These are phyloP conservation scores for Thelonectria rubi DNA, from an alignment of 2,329 filamentous ascomycete genomes.

Conservation along the genomic window DNA sequence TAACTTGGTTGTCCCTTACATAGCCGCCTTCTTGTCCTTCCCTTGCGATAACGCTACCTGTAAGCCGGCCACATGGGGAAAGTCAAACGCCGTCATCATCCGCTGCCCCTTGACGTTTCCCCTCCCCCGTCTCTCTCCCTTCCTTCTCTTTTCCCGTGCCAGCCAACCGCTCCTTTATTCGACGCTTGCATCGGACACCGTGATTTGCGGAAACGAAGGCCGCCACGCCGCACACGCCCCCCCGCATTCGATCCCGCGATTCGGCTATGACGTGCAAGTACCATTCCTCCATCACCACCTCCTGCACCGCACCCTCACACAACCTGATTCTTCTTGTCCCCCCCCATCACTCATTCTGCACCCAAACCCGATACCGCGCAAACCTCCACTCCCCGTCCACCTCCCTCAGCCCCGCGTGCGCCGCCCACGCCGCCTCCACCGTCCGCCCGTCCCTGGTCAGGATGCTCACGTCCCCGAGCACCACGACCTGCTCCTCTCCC, in stretches of 20 bases:
- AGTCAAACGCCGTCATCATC: neutral
- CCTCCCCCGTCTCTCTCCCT: neutral
- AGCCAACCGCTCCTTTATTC: conserved; percentile 17
- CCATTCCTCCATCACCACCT: neutral
- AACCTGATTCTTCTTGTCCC: conserved; percentile 5
- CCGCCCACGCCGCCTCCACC: conserved; percentile 44
- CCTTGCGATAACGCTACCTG: neutral
- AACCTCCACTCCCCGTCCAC: conserved; percentile 47
- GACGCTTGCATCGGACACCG: conserved; percentile 8
- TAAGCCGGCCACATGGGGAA: neutral
- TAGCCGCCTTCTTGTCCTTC: neutral
- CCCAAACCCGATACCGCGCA: conserved; percentile 45
- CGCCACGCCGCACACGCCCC: conserved; percentile 4
- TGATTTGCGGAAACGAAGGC: too few relatives aligned
- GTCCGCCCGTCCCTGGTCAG: conserved; percentile 41
- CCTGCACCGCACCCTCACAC: neutral
- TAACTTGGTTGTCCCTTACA: conserved; percentile 1
- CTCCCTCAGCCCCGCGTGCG: conserved; percentile 43
- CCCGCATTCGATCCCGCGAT: conserved; percentile 6
- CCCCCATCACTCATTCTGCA: conserved; percentile 39
- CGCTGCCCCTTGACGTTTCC: neutral
- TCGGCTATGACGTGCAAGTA: conserved; percentile 13
- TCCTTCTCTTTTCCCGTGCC: conserved; percentile 16
- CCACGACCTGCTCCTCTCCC: conserved; percentile 32
- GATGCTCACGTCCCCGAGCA: conserved; percentile 44